A percentile compares a stretch with the other conserved stretches of the same genome.
These are phyloP conservation scores for Metschnikowia koreensis DNA, from an alignment of 805 yeast species.

Conservation along the genomic window DNA sequence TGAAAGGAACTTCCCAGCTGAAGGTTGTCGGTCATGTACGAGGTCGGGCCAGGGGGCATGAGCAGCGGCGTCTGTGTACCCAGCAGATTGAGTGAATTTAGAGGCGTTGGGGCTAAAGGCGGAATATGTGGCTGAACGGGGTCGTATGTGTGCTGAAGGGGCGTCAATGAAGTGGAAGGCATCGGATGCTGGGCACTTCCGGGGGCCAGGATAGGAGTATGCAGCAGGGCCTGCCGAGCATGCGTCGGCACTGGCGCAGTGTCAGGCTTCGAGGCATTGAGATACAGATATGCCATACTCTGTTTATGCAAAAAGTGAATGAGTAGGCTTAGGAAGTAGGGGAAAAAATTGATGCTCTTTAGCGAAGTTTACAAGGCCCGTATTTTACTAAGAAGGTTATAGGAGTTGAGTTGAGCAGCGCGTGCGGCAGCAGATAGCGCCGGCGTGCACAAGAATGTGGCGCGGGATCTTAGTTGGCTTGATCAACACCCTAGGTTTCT, in stretches of 20 bases:
- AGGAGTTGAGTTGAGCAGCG: not conserved
- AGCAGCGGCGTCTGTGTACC: slow-evolving; percentile 4
- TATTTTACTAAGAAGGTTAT: not conserved
- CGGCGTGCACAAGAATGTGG: not conserved
- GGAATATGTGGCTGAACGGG: slow-evolving; percentile 2
- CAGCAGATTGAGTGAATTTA: slow-evolving; percentile 3
- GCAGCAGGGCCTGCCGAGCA: slow-evolving; percentile 4
- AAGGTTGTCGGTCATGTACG: not conserved
- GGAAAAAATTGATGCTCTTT: not conserved
- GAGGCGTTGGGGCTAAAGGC: slow-evolving; percentile 3
- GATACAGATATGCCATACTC: slow-evolving; percentile 2
- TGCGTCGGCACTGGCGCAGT: not conserved
- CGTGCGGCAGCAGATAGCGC: not conserved
- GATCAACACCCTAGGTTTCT: not conserved
- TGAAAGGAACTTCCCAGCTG: slow-evolving; percentile 1
- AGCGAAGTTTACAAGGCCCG: not conserved
- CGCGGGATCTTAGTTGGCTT: not conserved
- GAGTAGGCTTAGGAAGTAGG: not conserved
- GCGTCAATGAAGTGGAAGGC: not conserved
- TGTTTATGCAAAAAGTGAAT: not conserved
- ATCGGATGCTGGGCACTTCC: slow-evolving; percentile 1
- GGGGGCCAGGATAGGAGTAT: slow-evolving; percentile 5
- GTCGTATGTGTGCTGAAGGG: slow-evolving; percentile 3
- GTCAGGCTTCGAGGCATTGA: not conserved
- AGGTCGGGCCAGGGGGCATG: not conserved